Conservation (phyloP, 2,329 filamentous ascomycete species). For the Sporothrix pallida region DNA sequence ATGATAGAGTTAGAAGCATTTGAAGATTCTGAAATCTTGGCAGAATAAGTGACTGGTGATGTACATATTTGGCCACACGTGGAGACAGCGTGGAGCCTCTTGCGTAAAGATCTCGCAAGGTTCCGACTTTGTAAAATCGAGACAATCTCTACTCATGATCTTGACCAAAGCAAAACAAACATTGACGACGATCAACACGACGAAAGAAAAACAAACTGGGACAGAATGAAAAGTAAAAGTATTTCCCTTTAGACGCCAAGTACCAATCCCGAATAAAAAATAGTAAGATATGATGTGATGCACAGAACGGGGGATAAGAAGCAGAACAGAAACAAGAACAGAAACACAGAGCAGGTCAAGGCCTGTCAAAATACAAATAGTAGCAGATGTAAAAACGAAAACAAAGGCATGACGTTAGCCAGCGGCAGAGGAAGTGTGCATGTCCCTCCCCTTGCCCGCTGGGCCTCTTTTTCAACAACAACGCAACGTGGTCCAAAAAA, state of each 20-base stretch:
- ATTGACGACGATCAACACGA: neutral
- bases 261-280: constrained; percentile 20
- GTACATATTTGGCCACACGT: constrained; percentile 1
- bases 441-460: neutral
- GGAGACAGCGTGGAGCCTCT: neutral
- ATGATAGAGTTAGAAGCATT: neutral
- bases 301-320: neutral
- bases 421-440: neutral
- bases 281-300: constrained; percentile 21
- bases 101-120: neutral
- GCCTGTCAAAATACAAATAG: neutral
- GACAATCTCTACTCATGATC: neutral
- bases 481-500: neutral
- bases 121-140: neutral
- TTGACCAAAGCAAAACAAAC: neutral
- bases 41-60: neutral
- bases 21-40: neutral
- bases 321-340: neutral
- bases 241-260: constrained; percentile 25
- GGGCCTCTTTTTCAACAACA: neutral
- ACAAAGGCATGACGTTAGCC: neutral
- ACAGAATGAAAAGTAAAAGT: neutral
- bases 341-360: neutral
- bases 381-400: neutral
- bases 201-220: neutral